Base-by-base conservation (phyloP, 148 eudicot species). In the Suaeda aralocaspica region DNA sequence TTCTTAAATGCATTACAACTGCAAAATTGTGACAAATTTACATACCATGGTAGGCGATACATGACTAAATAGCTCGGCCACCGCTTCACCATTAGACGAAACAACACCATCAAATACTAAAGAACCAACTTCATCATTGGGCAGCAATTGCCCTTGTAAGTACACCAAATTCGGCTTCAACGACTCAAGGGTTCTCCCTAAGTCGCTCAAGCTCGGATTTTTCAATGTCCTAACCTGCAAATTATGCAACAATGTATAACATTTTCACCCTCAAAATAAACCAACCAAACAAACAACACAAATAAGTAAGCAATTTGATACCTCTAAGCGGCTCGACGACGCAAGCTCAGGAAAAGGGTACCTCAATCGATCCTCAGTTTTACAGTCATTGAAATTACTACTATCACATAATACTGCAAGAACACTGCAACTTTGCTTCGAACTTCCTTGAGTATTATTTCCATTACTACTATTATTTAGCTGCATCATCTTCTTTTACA, bases 291-390 rank as follows among this genome's bases (percentile, higher is more conserved):
- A 46, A 41, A 11, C 5, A 28, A 7, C 29, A 19, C 33, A 53
- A 62, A 2, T 13, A 63, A 44, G n/a, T 16, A 67, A 9, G 5
- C 25, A 46, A 7, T 49, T 30, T 45, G 13, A 70, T 80, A 82
- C 98, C 98, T 88, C 92, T 60, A 92, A 79, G 12, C 94, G 87
- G 42, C 88, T 96, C 1, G 82, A 84, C 53, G 95, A 90, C 51
- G 72, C 82, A 53, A 92, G 78, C 45, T 85, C 86, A 5, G 98
- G 88, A 70, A 88, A 81, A 18, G 94, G 96, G 60, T 74, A 92
- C 26, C 71, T 70, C 11, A 45, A 64, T 29, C 46, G 72, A 74
- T 79, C 80, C 55, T 68, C 78, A 30, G 67, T 28, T 36, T 55
- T 68, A 44, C 68, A 79, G 48, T 74, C 72, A 19, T 60, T 66